These are phyloP conservation scores for Syzygium syzygioides DNA, from an alignment of 441 rosid genomes.

Conservation along the genomic window DNA sequence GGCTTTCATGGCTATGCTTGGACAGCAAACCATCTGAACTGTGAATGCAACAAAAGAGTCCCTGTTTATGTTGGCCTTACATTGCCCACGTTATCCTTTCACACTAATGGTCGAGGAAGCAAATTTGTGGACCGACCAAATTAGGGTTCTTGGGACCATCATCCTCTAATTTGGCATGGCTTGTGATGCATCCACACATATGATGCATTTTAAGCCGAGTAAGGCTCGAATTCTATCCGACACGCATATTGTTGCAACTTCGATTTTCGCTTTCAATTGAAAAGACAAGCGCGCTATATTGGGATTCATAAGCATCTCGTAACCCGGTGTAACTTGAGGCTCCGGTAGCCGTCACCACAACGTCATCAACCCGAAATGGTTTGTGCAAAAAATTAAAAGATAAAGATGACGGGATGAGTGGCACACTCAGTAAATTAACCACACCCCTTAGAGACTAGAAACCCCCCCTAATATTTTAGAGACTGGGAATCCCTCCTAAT, in stretches of 20 bases:
- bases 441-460: background rate
- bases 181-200: background rate
- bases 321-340: background rate
- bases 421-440: background rate
- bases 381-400: background rate
- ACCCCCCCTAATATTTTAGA: background rate
- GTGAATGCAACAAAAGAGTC: background rate
- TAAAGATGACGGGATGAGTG: background rate
- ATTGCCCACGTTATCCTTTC: background rate
- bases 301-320: background rate
- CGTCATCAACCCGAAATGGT: background rate
- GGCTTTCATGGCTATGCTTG: background rate
- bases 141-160: background rate
- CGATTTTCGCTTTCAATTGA: background rate
- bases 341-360: background rate
- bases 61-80: background rate
- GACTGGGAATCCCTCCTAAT: background rate
- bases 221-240: background rate
- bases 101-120: background rate
- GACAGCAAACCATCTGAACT: background rate
- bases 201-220: background rate
- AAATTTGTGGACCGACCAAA: background rate
- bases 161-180: background rate
- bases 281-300: background rate
- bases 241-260: background rate